Base-by-base conservation (phyloP, 1,284 basidiomycete genomes). In the Melampsora larici-populina region DNA sequence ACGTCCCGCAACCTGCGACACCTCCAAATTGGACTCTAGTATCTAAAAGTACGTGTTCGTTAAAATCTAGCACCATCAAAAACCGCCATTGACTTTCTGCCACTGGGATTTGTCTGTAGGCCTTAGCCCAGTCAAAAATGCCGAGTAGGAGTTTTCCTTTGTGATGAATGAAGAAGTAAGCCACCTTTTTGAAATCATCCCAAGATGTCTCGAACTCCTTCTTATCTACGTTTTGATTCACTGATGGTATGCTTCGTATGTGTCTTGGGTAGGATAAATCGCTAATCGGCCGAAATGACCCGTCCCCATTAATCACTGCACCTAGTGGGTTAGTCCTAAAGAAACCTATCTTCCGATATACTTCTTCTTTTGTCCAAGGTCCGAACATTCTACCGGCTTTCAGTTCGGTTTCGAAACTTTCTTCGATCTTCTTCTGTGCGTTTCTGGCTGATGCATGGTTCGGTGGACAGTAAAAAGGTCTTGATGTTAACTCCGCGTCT, bases 41-140 rank as follows among this genome's bases (percentile, higher is more conserved):
- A 26, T 63, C 24, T 63, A 63, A 15, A n/a, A 63, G 29, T 11
- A 63, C 11, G 24, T 63, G 9, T 63, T 24, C 5, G 13, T 67
- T 31, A 31, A 33, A 24, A 33, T 66, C 40, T 31, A 21, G n/a
- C 9, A 36, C 40, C 31, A 33, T 8, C 7, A 67, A 29, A 21
- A 9, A 43, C 2, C 36, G 31, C 29, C 65, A 36, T 29, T 67
- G 65, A 36, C n/a, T n/a, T 67, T 24, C 13, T 6, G 5, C 7
- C 2, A 26, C 43, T 24, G 65, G 65, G 21, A 43, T 67, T 46
- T 67, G 29, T 43, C 40, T 5, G 24, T 67, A 67, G 17, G 65
- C 65, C n/a, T 67, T 67, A 11, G 6, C 65, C 65, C 65, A 67
- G n/a, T 67, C 65, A 26, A 67, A 67, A 13, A 69, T 43, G 2